Percentiles rank a stretch among this genome's conserved stretches.
Conservation (phyloP, 192 early-diverging fungal genomes). For the Entomortierella beljakovae region DNA sequence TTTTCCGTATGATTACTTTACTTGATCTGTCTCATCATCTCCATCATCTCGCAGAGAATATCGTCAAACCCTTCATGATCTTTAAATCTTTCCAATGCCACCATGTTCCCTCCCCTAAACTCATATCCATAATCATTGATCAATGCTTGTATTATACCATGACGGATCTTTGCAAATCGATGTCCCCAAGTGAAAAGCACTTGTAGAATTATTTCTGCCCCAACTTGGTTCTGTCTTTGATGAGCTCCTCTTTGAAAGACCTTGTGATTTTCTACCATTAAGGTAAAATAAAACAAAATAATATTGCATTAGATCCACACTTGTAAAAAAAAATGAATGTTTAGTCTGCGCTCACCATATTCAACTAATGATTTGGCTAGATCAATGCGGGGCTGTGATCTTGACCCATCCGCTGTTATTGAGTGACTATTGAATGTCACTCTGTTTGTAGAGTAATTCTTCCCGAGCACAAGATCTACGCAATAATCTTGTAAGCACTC, state of each 20-base stretch:
- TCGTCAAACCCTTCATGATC: slow-evolving; percentile 19
- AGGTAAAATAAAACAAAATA: too few species aligned
- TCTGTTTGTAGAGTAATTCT: background rate
- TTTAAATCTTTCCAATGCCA: slow-evolving; percentile 2
- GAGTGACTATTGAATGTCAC: background rate
- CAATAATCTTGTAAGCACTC: slow-evolving; percentile 28
- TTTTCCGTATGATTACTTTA: background rate
- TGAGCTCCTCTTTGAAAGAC: too few species aligned
- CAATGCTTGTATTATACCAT: slow-evolving; percentile 9
- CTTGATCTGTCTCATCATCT: slow-evolving; percentile 1
- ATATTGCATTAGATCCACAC: too few species aligned
- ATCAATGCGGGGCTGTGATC: background rate
- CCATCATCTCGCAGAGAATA: slow-evolving; percentile 15
- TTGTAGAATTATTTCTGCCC: slow-evolving; percentile 7
- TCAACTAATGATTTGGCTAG: too few species aligned
- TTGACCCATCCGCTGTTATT: background rate
- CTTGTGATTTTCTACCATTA: too few species aligned
- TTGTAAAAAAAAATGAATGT: too few species aligned
- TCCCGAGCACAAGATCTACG: slow-evolving; percentile 27
- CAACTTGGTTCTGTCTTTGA: background rate
- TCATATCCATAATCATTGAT: background rate
- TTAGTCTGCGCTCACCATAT: too few species aligned
- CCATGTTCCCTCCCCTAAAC: background rate
- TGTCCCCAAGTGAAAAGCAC: slow-evolving; percentile 40
- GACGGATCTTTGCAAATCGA: slow-evolving; percentile 26